Percentiles rank a stretch among this genome's conserved stretches.
Conservation (phyloP, 805 yeast genomes). For the Suhomyces sp. region DNA sequence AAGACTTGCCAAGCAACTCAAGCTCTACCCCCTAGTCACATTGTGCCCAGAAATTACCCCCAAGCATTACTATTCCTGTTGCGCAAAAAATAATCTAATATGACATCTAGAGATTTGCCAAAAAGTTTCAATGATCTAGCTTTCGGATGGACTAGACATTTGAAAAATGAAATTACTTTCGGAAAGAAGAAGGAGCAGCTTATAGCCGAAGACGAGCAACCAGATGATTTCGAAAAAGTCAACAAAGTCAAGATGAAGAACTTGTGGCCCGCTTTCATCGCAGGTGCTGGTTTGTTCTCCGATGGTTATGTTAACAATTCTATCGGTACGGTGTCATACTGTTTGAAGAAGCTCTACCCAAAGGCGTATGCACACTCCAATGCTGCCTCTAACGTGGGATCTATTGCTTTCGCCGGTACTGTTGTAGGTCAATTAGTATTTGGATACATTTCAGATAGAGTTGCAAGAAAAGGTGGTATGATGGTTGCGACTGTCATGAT, state of each 20-base stretch:
- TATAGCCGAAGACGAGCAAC: constrained; percentile 12
- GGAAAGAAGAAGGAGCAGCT: constrained; percentile 23
- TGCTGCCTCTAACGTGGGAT: constrained; percentile 76
- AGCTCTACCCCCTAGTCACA: neutral
- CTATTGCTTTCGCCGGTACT: constrained; percentile 90
- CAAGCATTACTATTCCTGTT: neutral
- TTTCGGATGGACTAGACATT: constrained; percentile 42
- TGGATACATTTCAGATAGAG: constrained; percentile 77
- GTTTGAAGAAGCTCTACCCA: constrained; percentile 66
- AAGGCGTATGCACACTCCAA: constrained; percentile 54
- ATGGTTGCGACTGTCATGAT: constrained; percentile 69
- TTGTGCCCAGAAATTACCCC: neutral
- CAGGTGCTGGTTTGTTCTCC: constrained; percentile 91
- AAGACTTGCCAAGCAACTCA: neutral
- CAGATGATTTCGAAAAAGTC: constrained; percentile 6
- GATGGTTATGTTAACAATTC: constrained; percentile 93
- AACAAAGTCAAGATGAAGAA: constrained; percentile 20
- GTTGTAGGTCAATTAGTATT: constrained; percentile 81
- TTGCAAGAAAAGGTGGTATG: constrained; percentile 84
- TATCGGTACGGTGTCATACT: constrained; percentile 71
- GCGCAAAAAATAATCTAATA: neutral
- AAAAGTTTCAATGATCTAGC: constrained; percentile 33
- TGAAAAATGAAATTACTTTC: constrained; percentile 42
- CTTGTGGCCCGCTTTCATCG: constrained; percentile 33
- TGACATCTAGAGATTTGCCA: constrained; percentile 50